Evolutionary conservation across 2,329 filamentous ascomycete species (phyloP).

Genomic region (Colletotrichum sp.): DNA sequence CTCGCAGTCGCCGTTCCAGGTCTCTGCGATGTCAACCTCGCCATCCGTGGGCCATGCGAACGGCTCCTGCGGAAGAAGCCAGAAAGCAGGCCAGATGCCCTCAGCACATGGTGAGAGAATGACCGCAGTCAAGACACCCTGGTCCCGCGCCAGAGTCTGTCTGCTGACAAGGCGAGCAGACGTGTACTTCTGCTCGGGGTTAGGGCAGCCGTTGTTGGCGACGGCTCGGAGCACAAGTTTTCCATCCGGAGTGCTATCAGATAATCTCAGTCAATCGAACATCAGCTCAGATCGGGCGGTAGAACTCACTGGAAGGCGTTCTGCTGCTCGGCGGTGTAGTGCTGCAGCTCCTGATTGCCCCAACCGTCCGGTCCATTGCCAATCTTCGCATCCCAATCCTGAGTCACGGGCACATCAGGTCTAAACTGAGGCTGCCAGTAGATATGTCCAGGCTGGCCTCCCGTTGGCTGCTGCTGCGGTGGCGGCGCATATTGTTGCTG

Average conservation of each 20-base stretch:
- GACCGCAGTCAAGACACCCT: conserved; percentile 57
- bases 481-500: conserved; percentile 24
- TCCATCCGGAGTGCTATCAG: conserved; percentile 46
- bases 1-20: conserved; percentile 62
- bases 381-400: conserved; percentile 60
- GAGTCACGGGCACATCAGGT: conserved; percentile 48
- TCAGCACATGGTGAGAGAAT: conserved; percentile 57
- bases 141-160: conserved; percentile 53
- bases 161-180: conserved; percentile 60
- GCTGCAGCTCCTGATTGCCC: conserved; percentile 66
- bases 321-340: conserved; percentile 53
- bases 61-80: conserved; percentile 63
- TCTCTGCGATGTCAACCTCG: conserved; percentile 66
- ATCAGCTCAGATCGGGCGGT: not conserved
- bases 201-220: conserved; percentile 35
- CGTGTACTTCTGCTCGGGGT: conserved; percentile 52
- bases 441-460: conserved; percentile 20
- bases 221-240: conserved; percentile 60
- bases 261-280: not conserved
- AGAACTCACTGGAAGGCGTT: conserved; percentile 58
- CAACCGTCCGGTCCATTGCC: conserved; percentile 63
- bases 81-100: conserved; percentile 68
- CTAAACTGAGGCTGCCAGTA: conserved; percentile 62
- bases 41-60: conserved; percentile 65
- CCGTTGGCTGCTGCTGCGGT: not conserved